A percentile compares a stretch with the other conserved stretches of the same genome.
Conservation (phyloP, 2,329 filamentous ascomycete species). For the Daldinia eschscholtzii region DNA sequence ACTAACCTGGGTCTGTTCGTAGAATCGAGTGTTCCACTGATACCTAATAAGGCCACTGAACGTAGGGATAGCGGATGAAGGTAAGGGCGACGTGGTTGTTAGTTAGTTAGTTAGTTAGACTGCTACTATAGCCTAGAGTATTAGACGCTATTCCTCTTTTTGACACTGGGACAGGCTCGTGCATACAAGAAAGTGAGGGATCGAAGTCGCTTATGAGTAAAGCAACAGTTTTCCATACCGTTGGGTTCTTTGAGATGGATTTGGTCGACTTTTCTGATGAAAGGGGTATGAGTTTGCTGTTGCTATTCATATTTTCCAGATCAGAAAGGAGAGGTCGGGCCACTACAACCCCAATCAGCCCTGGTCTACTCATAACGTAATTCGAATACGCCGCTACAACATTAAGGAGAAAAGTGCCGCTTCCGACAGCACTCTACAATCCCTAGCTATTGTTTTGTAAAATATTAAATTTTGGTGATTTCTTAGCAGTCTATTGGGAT, state of each 20-base stretch:
- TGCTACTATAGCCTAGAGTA: background rate
- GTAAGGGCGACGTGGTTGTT: background rate
- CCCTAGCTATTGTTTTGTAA: background rate
- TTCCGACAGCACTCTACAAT: background rate
- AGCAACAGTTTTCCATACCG: background rate
- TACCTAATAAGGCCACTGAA: background rate
- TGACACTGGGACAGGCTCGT: background rate
- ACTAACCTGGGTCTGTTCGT: background rate
- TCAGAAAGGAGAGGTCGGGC: slow-evolving; percentile 9
- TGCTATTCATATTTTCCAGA: background rate
- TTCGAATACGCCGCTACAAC: background rate
- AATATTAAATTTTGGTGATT: background rate
- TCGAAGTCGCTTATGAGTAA: background rate
- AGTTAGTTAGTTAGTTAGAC: background rate
- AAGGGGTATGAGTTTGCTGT: background rate
- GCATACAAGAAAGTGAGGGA: background rate
- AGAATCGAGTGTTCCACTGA: background rate
- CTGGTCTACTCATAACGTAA: slow-evolving; percentile 19
- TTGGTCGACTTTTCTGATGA: too few relatives aligned
- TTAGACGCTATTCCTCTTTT: background rate
- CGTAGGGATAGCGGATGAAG: background rate
- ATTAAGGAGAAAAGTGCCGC: background rate
- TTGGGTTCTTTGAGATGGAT: background rate
- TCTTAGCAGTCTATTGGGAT: background rate
- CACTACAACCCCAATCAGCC: slow-evolving; percentile 1